Percentiles rank a stretch among this genome's conserved stretches.
These are phyloP conservation scores for Chlorella vulgaris DNA, from an alignment of 139 green algal genomes.

Conservation along the genomic window DNA sequence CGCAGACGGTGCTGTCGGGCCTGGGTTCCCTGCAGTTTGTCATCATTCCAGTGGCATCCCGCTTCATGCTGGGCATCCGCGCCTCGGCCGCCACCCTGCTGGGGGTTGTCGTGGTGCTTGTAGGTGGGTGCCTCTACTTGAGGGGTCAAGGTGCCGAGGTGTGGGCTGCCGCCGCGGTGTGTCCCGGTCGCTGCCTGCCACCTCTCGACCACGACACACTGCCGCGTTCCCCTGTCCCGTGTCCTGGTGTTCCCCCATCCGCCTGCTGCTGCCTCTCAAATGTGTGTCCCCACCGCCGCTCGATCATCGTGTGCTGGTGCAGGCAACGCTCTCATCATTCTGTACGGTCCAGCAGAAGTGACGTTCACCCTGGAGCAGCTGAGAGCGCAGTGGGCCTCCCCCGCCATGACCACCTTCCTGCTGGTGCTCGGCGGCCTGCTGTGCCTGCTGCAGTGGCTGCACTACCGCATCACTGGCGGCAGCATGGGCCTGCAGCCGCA, in stretches of 20 bases:
- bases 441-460: slow-evolving; percentile 37
- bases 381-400: slow-evolving; percentile 45
- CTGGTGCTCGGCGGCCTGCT: slow-evolving; percentile 39
- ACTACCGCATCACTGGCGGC: slow-evolving; percentile 24
- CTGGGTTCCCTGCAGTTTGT: slow-evolving; percentile 58
- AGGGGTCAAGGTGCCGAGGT: not conserved
- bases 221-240: no score
- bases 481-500: not conserved
- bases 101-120: slow-evolving; percentile 50
- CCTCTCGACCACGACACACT: no score
- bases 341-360: slow-evolving; percentile 48
- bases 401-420: slow-evolving; percentile 51
- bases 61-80: slow-evolving; percentile 47
- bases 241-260: no score
- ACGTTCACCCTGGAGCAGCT: slow-evolving; percentile 52
- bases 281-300: no score
- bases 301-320: no score
- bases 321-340: slow-evolving; percentile 57
- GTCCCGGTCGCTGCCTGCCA: no score
- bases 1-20: slow-evolving; percentile 55
- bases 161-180: no score
- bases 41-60: slow-evolving; percentile 53
- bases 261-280: no score
- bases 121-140: slow-evolving; percentile 19
- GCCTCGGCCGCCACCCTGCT: slow-evolving; percentile 31